A percentile compares a stretch with the other conserved stretches of the same genome.
Conservation (phyloP, 176 grass and related monocot species). For the Oryza glaberrima region DNA sequence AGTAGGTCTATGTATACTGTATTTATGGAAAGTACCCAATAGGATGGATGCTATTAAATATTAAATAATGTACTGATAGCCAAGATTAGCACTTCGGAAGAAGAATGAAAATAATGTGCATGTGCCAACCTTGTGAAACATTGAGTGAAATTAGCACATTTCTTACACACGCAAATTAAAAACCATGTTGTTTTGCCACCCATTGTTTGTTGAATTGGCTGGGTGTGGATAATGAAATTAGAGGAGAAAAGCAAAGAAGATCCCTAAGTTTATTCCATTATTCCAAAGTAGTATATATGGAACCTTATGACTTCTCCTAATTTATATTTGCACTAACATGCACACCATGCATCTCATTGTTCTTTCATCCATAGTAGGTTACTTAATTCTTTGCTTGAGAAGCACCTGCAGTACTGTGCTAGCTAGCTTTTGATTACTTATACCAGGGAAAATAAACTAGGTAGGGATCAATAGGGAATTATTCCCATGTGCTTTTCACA, state of each 20-base stretch:
- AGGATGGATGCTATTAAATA: neutral
- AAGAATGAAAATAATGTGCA: neutral
- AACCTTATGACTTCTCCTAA: conserved; percentile 23
- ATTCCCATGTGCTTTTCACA: conserved; percentile 24
- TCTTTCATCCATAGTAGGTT: neutral
- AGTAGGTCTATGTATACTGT: neutral
- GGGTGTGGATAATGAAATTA: neutral
- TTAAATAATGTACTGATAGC: neutral
- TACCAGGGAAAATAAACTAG: neutral
- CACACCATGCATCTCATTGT: conserved; percentile 21
- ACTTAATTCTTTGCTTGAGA: neutral
- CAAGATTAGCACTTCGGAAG: neutral
- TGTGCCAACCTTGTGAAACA: neutral
- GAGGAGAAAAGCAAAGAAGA: neutral
- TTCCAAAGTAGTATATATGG: conserved; percentile 2
- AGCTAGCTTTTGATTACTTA: conserved; percentile 8
- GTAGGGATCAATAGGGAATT: conserved; percentile 22
- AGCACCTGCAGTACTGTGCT: conserved; percentile 16
- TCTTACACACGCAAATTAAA: neutral
- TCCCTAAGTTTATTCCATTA: conserved; percentile 36
- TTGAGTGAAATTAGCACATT: neutral
- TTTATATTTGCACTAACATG: conserved; percentile 24
- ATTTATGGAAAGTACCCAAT: neutral
- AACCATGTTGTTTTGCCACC: neutral
- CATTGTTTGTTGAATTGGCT: neutral